phyloP scores from a whole-genome alignment of 129 eudicot genomes.

The Saposhnikovia divaricata region DNA sequence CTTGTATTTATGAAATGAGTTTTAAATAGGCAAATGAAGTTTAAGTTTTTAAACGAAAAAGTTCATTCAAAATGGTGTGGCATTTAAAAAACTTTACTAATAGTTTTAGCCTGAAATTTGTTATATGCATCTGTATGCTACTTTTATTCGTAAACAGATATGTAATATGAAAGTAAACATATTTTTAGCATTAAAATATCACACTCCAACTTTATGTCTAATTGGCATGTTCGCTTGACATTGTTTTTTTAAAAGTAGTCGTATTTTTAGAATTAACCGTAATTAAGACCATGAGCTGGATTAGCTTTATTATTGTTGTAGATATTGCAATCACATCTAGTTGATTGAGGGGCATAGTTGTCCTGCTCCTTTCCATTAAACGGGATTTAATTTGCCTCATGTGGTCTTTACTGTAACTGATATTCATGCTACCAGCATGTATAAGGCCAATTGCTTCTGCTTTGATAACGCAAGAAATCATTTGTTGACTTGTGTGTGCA shows the following conservation, averaged over 20 bases:
- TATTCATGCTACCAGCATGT: background rate
- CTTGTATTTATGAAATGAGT: background rate
- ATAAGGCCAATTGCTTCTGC: background rate
- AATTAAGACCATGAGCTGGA: background rate
- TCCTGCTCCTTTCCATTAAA: background rate
- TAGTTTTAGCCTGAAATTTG: background rate
- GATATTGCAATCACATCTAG: background rate
- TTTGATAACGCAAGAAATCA: background rate
- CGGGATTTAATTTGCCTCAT: background rate
- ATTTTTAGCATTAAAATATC: background rate
- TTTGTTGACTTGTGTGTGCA: conserved; percentile 6
- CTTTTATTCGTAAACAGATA: background rate
- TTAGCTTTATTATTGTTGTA: background rate
- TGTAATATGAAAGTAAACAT: background rate
- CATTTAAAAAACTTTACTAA: background rate
- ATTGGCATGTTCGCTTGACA: background rate
- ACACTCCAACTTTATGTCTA: background rate
- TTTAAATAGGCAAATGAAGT: background rate
- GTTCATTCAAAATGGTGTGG: background rate
- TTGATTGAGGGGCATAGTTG: background rate
- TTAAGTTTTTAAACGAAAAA: background rate
- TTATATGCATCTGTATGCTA: background rate
- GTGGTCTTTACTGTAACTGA: background rate
- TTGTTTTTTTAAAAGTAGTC: background rate
- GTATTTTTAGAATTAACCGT: background rate